phyloP scores from a whole-genome alignment of 176 grass and related monocot genomes.

The barley (Hordeum vulgare) region DNA sequence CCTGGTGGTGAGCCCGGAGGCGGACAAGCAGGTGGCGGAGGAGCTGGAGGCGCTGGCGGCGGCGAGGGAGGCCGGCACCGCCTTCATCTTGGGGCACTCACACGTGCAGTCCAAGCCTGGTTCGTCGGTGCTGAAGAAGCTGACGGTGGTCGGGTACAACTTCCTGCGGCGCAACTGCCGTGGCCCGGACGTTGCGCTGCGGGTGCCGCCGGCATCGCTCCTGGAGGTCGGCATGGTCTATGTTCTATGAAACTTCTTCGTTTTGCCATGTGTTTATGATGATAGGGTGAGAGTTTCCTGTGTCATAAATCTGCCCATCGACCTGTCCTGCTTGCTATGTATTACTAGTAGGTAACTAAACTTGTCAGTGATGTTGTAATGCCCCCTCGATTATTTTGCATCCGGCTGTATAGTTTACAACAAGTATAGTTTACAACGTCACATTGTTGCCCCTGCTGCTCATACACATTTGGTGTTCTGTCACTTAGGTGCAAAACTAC shows the following conservation, averaged over 20 bases:
- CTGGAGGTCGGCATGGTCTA: conserved; percentile 99
- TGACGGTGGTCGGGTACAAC: conserved; percentile 81
- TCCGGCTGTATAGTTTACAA: conserved; percentile 10
- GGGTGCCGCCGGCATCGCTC: conserved; percentile 83
- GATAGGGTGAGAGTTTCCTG: background rate
- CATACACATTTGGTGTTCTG: background rate
- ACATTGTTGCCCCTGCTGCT: background rate
- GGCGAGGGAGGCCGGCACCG: conserved; percentile 65
- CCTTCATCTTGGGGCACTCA: conserved; percentile 91
- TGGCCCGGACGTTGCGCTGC: conserved; percentile 72
- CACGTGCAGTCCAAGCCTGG: conserved; percentile 79
- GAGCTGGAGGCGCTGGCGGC: conserved; percentile 65
- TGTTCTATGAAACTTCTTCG: conserved; percentile 47
- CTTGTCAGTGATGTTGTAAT: background rate
- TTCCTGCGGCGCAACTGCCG: conserved; percentile 89
- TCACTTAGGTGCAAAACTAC: background rate
- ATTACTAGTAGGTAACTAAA: background rate
- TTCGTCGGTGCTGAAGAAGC: conserved; percentile 68
- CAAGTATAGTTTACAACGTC: background rate
- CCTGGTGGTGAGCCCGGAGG: conserved; percentile 37
- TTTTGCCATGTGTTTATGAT: background rate
- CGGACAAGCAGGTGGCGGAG: conserved; percentile 41
- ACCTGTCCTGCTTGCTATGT: background rate
- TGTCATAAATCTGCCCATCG: background rate
- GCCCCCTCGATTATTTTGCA: background rate